Evolutionary conservation across 2,329 filamentous ascomycete genomes (phyloP).

Genomic region (Clonostachys rhizophaga): DNA sequence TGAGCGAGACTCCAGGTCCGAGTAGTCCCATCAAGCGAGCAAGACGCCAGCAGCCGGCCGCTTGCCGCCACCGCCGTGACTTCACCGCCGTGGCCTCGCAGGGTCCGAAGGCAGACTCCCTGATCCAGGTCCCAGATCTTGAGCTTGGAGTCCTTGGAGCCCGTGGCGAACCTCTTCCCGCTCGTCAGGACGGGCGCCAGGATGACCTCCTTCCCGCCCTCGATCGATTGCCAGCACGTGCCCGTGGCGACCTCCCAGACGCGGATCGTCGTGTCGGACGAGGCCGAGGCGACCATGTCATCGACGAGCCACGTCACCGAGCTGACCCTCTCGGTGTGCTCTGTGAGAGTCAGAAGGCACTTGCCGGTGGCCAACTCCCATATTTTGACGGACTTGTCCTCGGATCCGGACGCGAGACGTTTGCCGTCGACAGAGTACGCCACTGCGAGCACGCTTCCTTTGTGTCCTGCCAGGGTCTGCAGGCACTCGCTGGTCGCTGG

Average conservation of each 20-base stretch:
- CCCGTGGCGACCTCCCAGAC: conserved; percentile 8
- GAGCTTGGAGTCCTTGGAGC: conserved; percentile 89
- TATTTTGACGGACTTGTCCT: conserved; percentile 84
- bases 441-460: neutral
- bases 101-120: neutral
- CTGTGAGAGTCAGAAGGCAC: conserved; percentile 91
- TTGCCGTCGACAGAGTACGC: conserved; percentile 50
- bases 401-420: conserved; percentile 81
- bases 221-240: no score
- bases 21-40: no score
- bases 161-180: conserved; percentile 69
- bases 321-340: conserved; percentile 92
- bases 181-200: conserved; percentile 2
- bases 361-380: conserved; percentile 84
- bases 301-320: conserved; percentile 65
- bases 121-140: conserved; percentile 71
- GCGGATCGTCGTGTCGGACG: conserved; percentile 5
- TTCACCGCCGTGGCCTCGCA: neutral
- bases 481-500: neutral
- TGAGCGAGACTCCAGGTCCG: no score
- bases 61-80: no score
- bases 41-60: no score
- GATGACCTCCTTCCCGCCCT: neutral
- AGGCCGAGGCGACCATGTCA: conserved; percentile 57
- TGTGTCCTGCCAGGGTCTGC: conserved; percentile 5